Evolutionary conservation across 148 eudicot species (phyloP), one percentile per base, ranked within the genome.

Genomic region (Rheum nobile): DNA sequence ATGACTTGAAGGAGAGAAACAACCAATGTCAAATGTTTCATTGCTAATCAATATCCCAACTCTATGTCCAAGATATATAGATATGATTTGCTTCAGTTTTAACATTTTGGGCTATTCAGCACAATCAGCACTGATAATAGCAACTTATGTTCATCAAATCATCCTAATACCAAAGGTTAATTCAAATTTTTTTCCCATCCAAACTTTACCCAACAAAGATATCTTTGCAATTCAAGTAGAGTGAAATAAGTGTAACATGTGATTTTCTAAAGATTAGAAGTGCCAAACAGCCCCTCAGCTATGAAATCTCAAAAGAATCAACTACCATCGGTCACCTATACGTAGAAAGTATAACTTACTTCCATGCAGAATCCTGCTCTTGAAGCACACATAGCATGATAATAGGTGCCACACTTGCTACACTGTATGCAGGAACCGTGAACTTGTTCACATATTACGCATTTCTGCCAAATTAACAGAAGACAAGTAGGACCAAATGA

Each of bases 351-450:
- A 75, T 70, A 59, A 86, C 93, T 87, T 82, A 95, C 99, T 82
- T 92, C 99, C 94, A 92, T 88, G 78, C 83, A 77, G 80, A 91
- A 95, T 67, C 99, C 99, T 42, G 97, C 97, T 75, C 93, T 83
- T 72, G 86, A 86, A 73, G 99, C 97, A 84, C 99, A 95, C 83
- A 83, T 87, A 21, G 92, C 88, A 79, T 95, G 99, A 86, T 87
- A 95, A 83, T 50, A 80, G 70, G 97, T 95, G 71, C 92, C 71
- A 75, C 99, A 92, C 80, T 90, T 95, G 86, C 88, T 90, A 79
- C 99, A 95, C 67, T 90, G 92, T n/a, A 80, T 87, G 86, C 99
- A 92, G 65, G 99, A 92, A 75, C 99, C 99, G 75, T 90, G 99
- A 76, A 63, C 79, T 83, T 95, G 99, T 76, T 86, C 82, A 84